phyloP scores from a whole-genome alignment of 805 yeast species.

The Saccharomycopsis javanensis region DNA sequence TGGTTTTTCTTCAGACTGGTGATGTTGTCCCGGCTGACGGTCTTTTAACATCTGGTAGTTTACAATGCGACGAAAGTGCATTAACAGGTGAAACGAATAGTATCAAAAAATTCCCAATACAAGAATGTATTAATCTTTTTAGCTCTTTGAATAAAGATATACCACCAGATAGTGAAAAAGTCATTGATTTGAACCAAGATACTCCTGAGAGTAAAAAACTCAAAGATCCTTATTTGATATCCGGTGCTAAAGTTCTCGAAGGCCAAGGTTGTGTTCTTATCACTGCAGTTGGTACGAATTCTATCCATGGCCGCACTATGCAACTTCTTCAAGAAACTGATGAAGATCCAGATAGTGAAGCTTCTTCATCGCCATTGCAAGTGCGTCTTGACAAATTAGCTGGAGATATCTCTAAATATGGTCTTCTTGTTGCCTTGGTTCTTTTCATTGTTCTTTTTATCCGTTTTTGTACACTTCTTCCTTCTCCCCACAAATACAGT shows the following conservation, averaged over 20 bases:
- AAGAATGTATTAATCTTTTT: conserved; percentile 13
- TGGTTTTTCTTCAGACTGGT: conserved; percentile 79
- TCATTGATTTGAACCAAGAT: conserved; percentile 29
- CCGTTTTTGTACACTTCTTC: conserved; percentile 57
- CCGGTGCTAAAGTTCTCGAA: conserved; percentile 80
- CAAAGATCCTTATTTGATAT: conserved; percentile 72
- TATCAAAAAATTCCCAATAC: conserved; percentile 56
- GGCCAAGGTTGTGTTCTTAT: conserved; percentile 83
- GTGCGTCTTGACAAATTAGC: conserved; percentile 73
- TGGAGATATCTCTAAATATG: conserved; percentile 91
- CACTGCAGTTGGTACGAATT: conserved; percentile 83
- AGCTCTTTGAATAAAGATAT: not conserved
- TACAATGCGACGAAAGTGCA: conserved; percentile 87
- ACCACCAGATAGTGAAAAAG: conserved; percentile 16
- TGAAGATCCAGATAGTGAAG: conserved; percentile 34
- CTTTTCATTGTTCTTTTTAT: conserved; percentile 71
- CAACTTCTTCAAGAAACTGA: conserved; percentile 42
- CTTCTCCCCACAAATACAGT: conserved; percentile 39
- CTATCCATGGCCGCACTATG: conserved; percentile 90
- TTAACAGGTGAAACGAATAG: conserved; percentile 92
- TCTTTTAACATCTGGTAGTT: conserved; percentile 57
- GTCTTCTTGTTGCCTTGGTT: conserved; percentile 74
- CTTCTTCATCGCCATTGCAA: conserved; percentile 85
- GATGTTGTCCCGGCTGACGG: conserved; percentile 90
- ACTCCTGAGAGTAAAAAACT: conserved; percentile 25